phyloP scores from a whole-genome alignment of 2,329 filamentous ascomycete genomes.

The Aspergillus luchuensis region DNA sequence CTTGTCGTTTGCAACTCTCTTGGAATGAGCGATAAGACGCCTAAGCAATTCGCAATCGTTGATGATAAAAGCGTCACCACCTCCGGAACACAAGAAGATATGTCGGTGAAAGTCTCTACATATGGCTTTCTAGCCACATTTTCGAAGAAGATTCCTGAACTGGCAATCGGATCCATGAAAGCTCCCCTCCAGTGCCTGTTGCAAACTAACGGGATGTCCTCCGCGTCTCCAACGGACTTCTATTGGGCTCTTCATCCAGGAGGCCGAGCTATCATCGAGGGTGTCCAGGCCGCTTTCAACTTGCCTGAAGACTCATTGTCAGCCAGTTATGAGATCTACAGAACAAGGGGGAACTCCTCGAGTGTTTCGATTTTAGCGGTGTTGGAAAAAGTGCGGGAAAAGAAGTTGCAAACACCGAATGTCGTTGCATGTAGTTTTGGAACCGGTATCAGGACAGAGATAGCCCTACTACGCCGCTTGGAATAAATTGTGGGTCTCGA shows the following conservation, averaged over 20 bases:
- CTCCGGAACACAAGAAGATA: not conserved
- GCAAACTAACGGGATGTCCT: not conserved
- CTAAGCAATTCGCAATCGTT: not conserved
- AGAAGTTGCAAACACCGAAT: not conserved
- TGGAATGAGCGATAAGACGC: not conserved
- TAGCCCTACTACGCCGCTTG: not conserved
- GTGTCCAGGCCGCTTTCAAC: not conserved
- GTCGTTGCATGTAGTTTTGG: constrained; percentile 2
- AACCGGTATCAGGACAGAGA: constrained; percentile 4
- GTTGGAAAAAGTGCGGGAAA: not conserved
- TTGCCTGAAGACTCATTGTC: not conserved
- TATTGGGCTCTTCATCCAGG: constrained; percentile 10
- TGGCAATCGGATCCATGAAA: not conserved
- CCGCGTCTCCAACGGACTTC: not conserved
- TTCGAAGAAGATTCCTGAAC: not conserved
- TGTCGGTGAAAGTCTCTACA: not conserved
- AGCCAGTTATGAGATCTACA: constrained; percentile 3
- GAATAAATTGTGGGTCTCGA: not conserved
- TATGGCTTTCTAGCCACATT: not conserved
- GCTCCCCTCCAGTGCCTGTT: not conserved
- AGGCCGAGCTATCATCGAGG: not conserved
- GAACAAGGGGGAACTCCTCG: not conserved
- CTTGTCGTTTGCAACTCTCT: constrained; percentile 2
- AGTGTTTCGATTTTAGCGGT: constrained; percentile 2
- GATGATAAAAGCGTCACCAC: not conserved